phyloP scores from a whole-genome alignment of 768 basidiomycete genomes.

The Lentinula sp. region DNA sequence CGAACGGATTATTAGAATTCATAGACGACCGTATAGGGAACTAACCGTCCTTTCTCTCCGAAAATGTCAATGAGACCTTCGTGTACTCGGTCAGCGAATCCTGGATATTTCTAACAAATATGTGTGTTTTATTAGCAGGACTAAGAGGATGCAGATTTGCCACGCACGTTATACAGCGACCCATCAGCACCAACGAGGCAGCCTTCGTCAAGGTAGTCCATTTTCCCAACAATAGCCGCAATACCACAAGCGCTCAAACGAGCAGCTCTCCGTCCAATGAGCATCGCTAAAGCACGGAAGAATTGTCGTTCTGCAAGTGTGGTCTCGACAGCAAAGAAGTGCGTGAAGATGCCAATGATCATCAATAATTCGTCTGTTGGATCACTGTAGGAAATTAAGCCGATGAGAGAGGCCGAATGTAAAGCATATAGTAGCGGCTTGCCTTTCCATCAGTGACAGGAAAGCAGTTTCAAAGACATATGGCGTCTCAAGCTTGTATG shows the following conservation, averaged over 20 bases:
- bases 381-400: conserved; percentile 47
- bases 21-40: conserved; percentile 6
- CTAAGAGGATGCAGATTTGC: background rate
- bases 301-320: conserved; percentile 96
- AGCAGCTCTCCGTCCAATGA: conserved; percentile 87
- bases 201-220: conserved; percentile 87
- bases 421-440: conserved; percentile 9
- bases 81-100: conserved; percentile 89
- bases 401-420: background rate
- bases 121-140: background rate
- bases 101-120: conserved; percentile 85
- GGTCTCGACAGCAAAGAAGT: conserved; percentile 96
- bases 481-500: conserved; percentile 94
- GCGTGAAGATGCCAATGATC: conserved; percentile 94
- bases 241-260: conserved; percentile 93
- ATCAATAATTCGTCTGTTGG: conserved; percentile 95
- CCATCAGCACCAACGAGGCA: conserved; percentile 91
- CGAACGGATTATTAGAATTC: background rate
- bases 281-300: conserved; percentile 88
- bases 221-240: conserved; percentile 92
- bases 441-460: conserved; percentile 95
- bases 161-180: conserved; percentile 84
- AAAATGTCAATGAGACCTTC: conserved; percentile 92
- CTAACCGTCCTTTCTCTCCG: conserved; percentile 89
- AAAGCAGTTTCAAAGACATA: conserved; percentile 96